A percentile compares a stretch with the other conserved stretches of the same genome.
phyloP scores from a whole-genome alignment of 345 rosid species.

The Citrus sp. region DNA sequence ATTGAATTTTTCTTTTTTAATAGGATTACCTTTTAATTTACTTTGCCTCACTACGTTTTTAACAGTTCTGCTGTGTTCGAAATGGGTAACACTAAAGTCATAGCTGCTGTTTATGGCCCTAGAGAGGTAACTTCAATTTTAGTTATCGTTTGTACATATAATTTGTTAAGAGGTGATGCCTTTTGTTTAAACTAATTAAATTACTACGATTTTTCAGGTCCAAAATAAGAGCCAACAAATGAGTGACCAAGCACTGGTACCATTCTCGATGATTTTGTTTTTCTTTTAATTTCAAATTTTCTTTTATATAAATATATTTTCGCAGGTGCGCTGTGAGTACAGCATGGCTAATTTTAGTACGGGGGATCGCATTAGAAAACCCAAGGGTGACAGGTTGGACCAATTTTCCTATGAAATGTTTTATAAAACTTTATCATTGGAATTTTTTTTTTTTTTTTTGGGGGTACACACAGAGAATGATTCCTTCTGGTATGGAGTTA shows the following conservation, averaged over 20 bases:
- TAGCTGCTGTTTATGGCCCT: constrained; percentile 96
- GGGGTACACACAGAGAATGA: not conserved
- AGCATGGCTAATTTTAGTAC: constrained; percentile 96
- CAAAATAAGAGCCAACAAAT: constrained; percentile 78
- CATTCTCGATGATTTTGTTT: not conserved
- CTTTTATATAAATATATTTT: not conserved
- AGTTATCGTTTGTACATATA: not conserved
- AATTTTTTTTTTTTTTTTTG: not conserved
- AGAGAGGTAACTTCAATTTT: constrained; percentile 56
- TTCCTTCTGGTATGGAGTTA: not conserved
- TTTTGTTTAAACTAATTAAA: not conserved
- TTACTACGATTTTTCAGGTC: constrained; percentile 39
- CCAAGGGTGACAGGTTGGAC: constrained; percentile 73
- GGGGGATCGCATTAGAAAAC: constrained; percentile 85
- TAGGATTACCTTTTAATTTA: not conserved
- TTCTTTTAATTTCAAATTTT: not conserved
- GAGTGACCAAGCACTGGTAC: constrained; percentile 70
- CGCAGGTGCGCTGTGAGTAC: constrained; percentile 84
- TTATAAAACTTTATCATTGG: not conserved
- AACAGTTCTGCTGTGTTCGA: constrained; percentile 82
- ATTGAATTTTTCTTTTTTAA: not conserved
- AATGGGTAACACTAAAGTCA: constrained; percentile 96
- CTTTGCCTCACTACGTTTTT: not conserved
- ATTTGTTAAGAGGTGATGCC: not conserved
- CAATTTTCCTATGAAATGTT: not conserved